phyloP scores from a whole-genome alignment of 2,329 filamentous ascomycete genomes.

The Exophiala viscosa region DNA sequence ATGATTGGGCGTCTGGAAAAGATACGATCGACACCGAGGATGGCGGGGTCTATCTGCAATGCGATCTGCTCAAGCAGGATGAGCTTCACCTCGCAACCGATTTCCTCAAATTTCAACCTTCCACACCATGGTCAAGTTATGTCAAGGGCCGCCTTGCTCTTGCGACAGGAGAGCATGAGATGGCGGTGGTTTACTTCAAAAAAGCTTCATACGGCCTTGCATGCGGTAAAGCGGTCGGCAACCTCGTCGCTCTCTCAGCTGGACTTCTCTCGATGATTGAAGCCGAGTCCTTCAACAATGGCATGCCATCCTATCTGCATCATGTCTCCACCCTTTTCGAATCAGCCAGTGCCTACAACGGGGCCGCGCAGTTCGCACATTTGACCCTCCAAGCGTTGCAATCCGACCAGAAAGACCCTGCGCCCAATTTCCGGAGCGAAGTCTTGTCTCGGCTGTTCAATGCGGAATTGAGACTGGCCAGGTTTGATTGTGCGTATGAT shows the following conservation, averaged over 20 bases:
- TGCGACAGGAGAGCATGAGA: slow-evolving; percentile 66
- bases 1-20: slow-evolving; percentile 46
- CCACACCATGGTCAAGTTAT: slow-evolving; percentile 63
- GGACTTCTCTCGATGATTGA: slow-evolving; percentile 74
- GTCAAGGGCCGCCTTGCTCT: slow-evolving; percentile 78
- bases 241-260: slow-evolving; percentile 46
- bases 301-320: slow-evolving; percentile 77
- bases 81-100: slow-evolving; percentile 62
- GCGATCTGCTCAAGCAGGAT: slow-evolving; percentile 64
- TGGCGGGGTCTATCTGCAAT: slow-evolving; percentile 63
- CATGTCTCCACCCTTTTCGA: slow-evolving; percentile 84
- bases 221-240: slow-evolving; percentile 43
- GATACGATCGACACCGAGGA: slow-evolving; percentile 53
- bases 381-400: slow-evolving; percentile 65
- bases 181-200: slow-evolving; percentile 72
- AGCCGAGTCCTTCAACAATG: slow-evolving; percentile 63
- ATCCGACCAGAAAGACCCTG: slow-evolving; percentile 33
- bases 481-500: slow-evolving; percentile 78
- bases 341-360: slow-evolving; percentile 68
- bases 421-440: slow-evolving; percentile 55
- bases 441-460: slow-evolving; percentile 81
- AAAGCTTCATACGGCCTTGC: slow-evolving; percentile 65
- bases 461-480: slow-evolving; percentile 71
- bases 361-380: slow-evolving; percentile 78
- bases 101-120: slow-evolving; percentile 63